Conservation (phyloP, 441 rosid genomes). For the Croton laevigatus region DNA sequence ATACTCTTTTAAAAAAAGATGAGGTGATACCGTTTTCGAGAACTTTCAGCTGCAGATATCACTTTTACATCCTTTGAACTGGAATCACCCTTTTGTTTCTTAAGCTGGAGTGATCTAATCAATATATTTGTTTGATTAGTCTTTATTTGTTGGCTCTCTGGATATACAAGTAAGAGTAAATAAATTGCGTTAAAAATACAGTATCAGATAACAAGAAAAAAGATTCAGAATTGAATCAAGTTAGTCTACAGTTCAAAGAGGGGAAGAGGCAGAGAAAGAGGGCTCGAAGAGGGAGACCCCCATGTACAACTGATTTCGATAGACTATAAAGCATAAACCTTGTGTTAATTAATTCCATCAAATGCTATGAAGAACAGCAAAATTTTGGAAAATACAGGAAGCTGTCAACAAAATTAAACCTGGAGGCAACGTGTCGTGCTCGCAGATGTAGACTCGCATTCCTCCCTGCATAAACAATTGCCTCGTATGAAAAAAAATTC, state of each 20-base stretch:
- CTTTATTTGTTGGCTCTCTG: conserved; percentile 76
- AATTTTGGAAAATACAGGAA: background rate
- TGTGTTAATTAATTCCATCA: background rate
- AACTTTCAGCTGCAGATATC: conserved; percentile 47
- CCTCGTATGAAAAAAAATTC: conserved; percentile 2
- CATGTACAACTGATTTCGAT: background rate
- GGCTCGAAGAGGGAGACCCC: background rate
- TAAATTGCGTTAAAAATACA: conserved; percentile 18
- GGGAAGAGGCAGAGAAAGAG: too few relatives aligned
- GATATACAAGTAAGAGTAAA: conserved; percentile 21
- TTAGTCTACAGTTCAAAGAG: background rate
- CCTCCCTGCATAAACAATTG: conserved; percentile 58
- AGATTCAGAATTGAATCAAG: background rate
- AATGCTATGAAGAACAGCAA: conserved; percentile 4
- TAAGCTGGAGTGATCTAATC: conserved; percentile 79
- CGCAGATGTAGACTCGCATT: conserved; percentile 71
- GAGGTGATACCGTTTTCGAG: conserved; percentile 71
- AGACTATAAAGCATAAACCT: background rate
- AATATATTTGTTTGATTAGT: conserved; percentile 93
- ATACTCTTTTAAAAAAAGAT: conserved; percentile 7
- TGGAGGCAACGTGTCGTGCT: conserved; percentile 87
- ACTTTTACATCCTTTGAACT: conserved; percentile 57
- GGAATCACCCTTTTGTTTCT: conserved; percentile 65
- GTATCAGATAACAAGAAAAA: background rate
- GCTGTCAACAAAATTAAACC: conserved; percentile 36